These are phyloP conservation scores for Curvularia sp. DNA, from an alignment of 2,329 filamentous ascomycete genomes.

Conservation along the genomic window DNA sequence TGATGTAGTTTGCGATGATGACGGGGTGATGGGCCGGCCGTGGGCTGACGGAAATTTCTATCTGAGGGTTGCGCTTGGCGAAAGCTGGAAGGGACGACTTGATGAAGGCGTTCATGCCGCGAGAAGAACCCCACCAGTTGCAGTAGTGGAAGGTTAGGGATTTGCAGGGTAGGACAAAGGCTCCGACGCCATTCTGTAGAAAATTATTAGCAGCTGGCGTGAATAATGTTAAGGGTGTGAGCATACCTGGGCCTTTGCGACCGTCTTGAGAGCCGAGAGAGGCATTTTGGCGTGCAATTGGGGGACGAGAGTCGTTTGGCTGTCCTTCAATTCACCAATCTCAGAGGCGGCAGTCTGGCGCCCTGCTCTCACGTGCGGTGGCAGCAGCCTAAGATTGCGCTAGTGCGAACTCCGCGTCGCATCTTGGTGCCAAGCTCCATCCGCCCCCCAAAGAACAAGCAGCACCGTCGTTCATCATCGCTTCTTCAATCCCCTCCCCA, in stretches of 20 bases:
- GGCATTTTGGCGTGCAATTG: conserved; percentile 52
- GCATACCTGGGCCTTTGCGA: conserved; percentile 64
- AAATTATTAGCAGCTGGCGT: conserved; percentile 17
- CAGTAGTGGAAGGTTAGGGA: conserved; percentile 96
- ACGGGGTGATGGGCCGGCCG: conserved; percentile 89
- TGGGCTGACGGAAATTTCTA: conserved; percentile 91
- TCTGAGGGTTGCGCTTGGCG: conserved; percentile 79
- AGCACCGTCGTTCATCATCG: conserved; percentile 26
- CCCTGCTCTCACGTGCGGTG: conserved; percentile 36
- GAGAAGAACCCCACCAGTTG: conserved; percentile 92
- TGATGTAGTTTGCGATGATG: conserved; percentile 90
- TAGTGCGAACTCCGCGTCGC: conserved; percentile 31
- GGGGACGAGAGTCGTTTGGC: conserved; percentile 11
- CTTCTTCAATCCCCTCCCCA: conserved; percentile 18
- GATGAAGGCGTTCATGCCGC: conserved; percentile 92
- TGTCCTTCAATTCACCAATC: conserved; percentile 5
- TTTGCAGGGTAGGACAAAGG: conserved; percentile 97
- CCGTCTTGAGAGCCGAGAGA: conserved; percentile 58
- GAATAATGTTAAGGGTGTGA: not conserved
- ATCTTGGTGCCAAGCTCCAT: conserved; percentile 21
- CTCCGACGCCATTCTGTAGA: conserved; percentile 87
- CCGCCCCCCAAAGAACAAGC: conserved; percentile 4
- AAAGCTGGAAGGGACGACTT: conserved; percentile 77
- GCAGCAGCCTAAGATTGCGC: conserved; percentile 25
- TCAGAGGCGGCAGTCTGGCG: conserved; percentile 27